Evolutionary conservation across 73 alveolate species (phyloP).

Genomic region (Diophrys appendiculata): DNA sequence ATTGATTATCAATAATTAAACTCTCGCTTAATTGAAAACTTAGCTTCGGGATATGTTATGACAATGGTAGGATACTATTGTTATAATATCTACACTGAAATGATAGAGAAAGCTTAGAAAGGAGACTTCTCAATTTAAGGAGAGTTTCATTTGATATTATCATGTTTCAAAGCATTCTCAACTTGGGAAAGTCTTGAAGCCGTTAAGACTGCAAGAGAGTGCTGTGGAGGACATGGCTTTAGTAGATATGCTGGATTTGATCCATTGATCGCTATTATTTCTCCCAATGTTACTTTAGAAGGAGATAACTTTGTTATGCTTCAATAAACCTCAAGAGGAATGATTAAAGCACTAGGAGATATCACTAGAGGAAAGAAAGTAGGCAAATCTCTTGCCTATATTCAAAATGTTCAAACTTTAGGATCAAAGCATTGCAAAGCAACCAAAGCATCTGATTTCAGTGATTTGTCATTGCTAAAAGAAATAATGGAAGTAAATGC

Average conservation of each 20-base stretch:
- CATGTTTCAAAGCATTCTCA: conserved; percentile 40
- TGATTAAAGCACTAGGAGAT: conserved; percentile 57
- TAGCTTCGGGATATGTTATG: not conserved
- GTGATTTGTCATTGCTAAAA: conserved; percentile 15
- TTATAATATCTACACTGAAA: not conserved
- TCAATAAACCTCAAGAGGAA: conserved; percentile 63
- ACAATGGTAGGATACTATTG: not conserved
- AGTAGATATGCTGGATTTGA: conserved; percentile 70
- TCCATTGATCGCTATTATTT: conserved; percentile 15
- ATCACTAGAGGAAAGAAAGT: conserved; percentile 37
- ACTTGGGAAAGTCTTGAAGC: conserved; percentile 19
- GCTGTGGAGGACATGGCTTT: conserved; percentile 88
- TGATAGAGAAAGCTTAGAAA: conserved; percentile 5
- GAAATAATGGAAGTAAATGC: conserved; percentile 33
- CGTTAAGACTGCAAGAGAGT: conserved; percentile 50
- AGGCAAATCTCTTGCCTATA: conserved; percentile 27
- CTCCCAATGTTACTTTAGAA: conserved; percentile 84
- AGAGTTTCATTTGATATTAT: conserved; percentile 43
- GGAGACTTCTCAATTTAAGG: conserved; percentile 35
- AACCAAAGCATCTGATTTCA: not conserved
- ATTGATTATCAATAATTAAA: conserved; percentile 75
- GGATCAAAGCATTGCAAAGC: not conserved
- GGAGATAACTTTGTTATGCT: conserved; percentile 82
- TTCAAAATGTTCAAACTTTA: conserved; percentile 7
- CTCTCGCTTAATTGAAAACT: no score